Conservation (phyloP, 257 asterid genomes). For the Striga asiatica region DNA sequence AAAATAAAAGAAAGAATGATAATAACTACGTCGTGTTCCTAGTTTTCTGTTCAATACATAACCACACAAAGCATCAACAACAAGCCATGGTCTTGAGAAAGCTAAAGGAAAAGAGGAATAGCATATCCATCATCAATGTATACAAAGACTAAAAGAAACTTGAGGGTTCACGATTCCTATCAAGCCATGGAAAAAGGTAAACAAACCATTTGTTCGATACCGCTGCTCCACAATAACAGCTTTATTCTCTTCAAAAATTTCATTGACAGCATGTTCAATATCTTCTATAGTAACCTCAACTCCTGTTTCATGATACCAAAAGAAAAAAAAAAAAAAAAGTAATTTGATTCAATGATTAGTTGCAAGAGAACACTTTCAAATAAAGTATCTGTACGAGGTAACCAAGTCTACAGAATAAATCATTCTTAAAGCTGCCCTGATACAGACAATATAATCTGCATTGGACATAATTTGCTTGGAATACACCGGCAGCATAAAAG, state of each 20-base stretch:
- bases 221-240: conserved; percentile 62
- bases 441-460: not conserved
- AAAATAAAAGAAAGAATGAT: not conserved
- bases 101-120: not conserved
- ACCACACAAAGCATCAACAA: not conserved
- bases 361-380: not conserved
- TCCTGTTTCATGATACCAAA: too few relatives aligned
- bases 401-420: too few relatives aligned
- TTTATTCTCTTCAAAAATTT: conserved; percentile 59
- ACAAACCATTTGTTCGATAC: conserved; percentile 75
- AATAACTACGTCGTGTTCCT: too few relatives aligned
- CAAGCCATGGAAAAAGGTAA: conserved; percentile 6
- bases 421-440: not conserved
- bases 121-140: too few relatives aligned
- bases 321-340: conserved; percentile 9
- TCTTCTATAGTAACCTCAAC: conserved; percentile 70
- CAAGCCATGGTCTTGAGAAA: not conserved
- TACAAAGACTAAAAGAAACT: too few relatives aligned
- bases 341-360: not conserved
- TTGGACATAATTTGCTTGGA: not conserved
- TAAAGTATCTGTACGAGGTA: too few relatives aligned
- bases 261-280: conserved; percentile 45
- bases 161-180: not conserved
- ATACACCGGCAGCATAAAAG: not conserved
- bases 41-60: not conserved